A percentile compares a stretch with the other conserved stretches of the same genome.
Evolutionary conservation across 2,329 filamentous ascomycete species (phyloP).

Genomic region (Alternaria incomplexa): DNA sequence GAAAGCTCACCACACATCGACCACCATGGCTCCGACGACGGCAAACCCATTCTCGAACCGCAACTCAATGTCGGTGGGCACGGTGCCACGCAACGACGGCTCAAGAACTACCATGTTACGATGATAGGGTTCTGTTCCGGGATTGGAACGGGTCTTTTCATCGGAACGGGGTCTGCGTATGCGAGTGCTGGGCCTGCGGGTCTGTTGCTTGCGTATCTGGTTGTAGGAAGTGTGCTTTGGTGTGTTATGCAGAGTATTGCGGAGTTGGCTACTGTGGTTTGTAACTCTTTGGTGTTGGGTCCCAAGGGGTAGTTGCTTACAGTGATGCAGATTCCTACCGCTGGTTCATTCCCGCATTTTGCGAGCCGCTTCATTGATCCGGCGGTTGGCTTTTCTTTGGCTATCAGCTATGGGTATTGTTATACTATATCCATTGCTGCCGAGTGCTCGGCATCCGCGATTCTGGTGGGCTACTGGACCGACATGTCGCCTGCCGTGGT

Average conservation of each 20-base stretch:
- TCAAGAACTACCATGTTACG: slow-evolving; percentile 26
- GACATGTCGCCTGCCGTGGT: slow-evolving; percentile 62
- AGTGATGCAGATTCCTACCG: slow-evolving; percentile 26
- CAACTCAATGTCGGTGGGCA: slow-evolving; percentile 27
- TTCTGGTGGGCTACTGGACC: slow-evolving; percentile 45
- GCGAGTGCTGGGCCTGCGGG: slow-evolving; percentile 52
- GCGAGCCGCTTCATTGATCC: slow-evolving; percentile 69
- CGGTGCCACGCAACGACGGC: slow-evolving; percentile 23
- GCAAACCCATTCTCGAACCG: slow-evolving; percentile 22
- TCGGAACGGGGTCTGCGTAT: slow-evolving; percentile 26
- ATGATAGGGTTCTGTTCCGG: slow-evolving; percentile 31
- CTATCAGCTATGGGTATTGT: slow-evolving; percentile 54
- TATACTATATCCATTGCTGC: slow-evolving; percentile 56
- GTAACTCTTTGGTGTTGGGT: neutral
- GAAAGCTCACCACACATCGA: slow-evolving; percentile 16
- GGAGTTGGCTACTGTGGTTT: slow-evolving; percentile 60
- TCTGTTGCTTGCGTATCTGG: slow-evolving; percentile 62
- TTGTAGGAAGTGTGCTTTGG: slow-evolving; percentile 61
- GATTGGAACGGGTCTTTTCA: slow-evolving; percentile 27
- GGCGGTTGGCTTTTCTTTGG: slow-evolving; percentile 62
- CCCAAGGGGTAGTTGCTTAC: neutral
- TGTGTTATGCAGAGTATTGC: slow-evolving; percentile 68
- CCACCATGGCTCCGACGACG: slow-evolving; percentile 11
- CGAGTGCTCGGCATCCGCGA: slow-evolving; percentile 53
- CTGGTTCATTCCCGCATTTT: slow-evolving; percentile 66